Evolutionary conservation across 768 basidiomycete genomes (phyloP), one percentile per base, ranked within the genome.

Genomic region (Hemileccinum rubropunctum): DNA sequence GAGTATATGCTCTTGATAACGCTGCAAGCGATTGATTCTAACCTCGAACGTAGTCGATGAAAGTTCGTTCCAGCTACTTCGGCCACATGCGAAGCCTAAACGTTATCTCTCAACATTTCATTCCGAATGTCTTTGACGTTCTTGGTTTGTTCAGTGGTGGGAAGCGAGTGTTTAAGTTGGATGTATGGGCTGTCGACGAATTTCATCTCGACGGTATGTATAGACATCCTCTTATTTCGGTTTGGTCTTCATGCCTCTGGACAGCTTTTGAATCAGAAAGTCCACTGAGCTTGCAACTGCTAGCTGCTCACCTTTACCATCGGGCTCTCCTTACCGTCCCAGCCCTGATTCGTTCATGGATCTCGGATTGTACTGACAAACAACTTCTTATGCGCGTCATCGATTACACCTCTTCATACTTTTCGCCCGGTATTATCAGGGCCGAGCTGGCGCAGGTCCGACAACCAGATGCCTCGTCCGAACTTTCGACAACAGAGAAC

Each of bases 301-400:
- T 98, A 6, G 83, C 90, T 4, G 91, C 91, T 0, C 91, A 98
- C 57, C 74, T 95, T 13, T 97, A 89, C 68, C 94, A 95, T 65
- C 88, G 91, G 23, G 81, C 92, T 1, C 78, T 98, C 12, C 77
- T 88, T 9, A 82, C 83, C 9, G 78, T 95, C 14, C 93, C 97
- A 0, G 88, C 92, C 0, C 77, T 95, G 30, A 81, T 98, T 45
- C 83, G 93, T 40, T 74, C 76, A 11, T 98, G 92, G 90, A 84
- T 94, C 39, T 76, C 84, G 35, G 87, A 88, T 34, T 88, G 88
- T 70, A 93, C 91, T 58, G 94, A 98, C 66, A 86, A 89, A 12
- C 90, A 93, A 61, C 76, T 98, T 2, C 85, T 82, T n/a, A 76
- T 79, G 26, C 76, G 86, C 3, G 77, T 98, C 51, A 78, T 84